A percentile compares a stretch with the other conserved stretches of the same genome.
These are phyloP conservation scores for Fagus crenata DNA, from an alignment of 306 rosid genomes.

Conservation along the genomic window DNA sequence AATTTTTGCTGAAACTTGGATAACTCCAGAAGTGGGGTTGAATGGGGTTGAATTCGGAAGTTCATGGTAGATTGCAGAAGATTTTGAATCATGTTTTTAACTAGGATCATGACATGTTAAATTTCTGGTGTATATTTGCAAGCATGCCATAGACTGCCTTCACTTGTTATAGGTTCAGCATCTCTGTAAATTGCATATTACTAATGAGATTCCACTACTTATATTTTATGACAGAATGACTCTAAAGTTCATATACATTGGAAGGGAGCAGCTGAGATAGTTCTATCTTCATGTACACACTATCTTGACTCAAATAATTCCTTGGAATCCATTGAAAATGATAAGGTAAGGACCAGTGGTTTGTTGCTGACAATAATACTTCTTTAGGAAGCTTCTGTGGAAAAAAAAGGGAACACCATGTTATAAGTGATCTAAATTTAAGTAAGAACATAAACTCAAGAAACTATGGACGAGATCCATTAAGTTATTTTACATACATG, in stretches of 20 bases:
- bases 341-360: conserved; percentile 56
- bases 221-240: conserved; percentile 52
- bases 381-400: conserved; percentile 26
- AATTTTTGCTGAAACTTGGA: conserved; percentile 1
- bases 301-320: conserved; percentile 75
- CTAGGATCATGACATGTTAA: conserved; percentile 7
- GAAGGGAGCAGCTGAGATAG: conserved; percentile 99
- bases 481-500: conserved; percentile 13
- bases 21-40: neutral
- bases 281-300: conserved; percentile 61
- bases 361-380: conserved; percentile 5
- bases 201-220: conserved; percentile 21
- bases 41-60: neutral
- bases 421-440: conserved; percentile 15
- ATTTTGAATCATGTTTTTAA: neutral
- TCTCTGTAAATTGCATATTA: conserved; percentile 9
- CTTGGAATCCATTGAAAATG: conserved; percentile 49
- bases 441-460: conserved; percentile 17
- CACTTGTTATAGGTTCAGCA: conserved; percentile 8
- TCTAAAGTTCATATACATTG: conserved; percentile 79
- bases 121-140: neutral
- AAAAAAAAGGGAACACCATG: conserved; percentile 19
- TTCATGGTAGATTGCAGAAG: neutral
- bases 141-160: conserved; percentile 10
- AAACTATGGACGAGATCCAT: conserved; percentile 17